Base-by-base conservation (phyloP, 768 basidiomycete genomes). In the Antrodiella citrinella region DNA sequence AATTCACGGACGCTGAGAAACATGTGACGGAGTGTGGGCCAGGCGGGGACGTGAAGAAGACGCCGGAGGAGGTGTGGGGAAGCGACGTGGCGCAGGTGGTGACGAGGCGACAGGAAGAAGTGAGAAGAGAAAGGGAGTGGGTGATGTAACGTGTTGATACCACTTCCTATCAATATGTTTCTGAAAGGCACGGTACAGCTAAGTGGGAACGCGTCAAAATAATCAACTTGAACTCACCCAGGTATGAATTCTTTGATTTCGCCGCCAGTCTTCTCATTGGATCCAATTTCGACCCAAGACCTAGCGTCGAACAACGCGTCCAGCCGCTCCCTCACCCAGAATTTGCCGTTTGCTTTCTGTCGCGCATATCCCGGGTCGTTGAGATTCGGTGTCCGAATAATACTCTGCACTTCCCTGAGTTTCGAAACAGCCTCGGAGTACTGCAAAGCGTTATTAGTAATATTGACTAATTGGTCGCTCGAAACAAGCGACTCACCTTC, bases 21-120 rank as follows among this genome's bases (percentile, higher is more conserved):
- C 91, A 92, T 62, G 62, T 72, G 30, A 67, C 64, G 50, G 72
- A 72, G 30, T 80, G 77, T 23, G 35, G 35, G 10, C 10, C 10
- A 10, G 35, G 18, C 18, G 35, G 18, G 35, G 18, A 18, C 35
- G 18, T 38, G 18, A 38, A 38, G 35, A 49, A 49, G 49, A 12
- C 54, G 19, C 78, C 82, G 0, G 72, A 68, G 51, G 77, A 78
- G 46, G 70, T 90, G 4, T 93, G 90, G 90, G 90, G 87, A 2
- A 60, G 69, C 13, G 80, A 82, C 43, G 78, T 78, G 13, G 72
- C 73, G 50, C 67, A 67, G 19, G 64, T 85, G 2, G 84, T 94
- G 2, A 64, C 73, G 51, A 73, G 72, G 53, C 67, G 86, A 53
- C 67, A 66, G 49, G 71, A 70, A 48, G 90, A 94, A 62, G 73